Evolutionary conservation across 345 rosid genomes (phyloP), one percentile per base, ranked within the genome.

Genomic region (Melaleuca alternifolia): DNA sequence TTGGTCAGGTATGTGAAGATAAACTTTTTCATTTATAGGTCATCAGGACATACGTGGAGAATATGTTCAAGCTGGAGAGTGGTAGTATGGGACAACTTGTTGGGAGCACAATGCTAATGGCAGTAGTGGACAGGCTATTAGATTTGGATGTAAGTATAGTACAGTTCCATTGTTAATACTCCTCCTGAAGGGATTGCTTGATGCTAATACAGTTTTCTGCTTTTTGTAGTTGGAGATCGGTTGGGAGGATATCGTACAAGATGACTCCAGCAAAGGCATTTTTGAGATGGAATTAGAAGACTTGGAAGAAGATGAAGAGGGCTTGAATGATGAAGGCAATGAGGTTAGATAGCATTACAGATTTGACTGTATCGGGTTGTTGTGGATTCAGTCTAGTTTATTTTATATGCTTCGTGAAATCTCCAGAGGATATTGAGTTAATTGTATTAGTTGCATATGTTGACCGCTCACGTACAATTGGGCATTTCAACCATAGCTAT

Each of bases 281-380:
- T 97, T 97, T 90, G 92, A 93, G 84, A 94, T 95, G 92, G 99
- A 97, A 89, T 90, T 95, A 83, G 98, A 94, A 90, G 96, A 94
- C 83, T 84, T 85, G 77, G 92, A 90, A 85, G 92, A 92, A 50
- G 87, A 51, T 84, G 92, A 75, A 75, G 92, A 89, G 84, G 90
- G 87, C 56, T 89, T 85, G 51, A 89, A 92, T 41, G 53, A 84
- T 24, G 91, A 89, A 51, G 90, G 89, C 61, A 89, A 86, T 26
- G 95, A 93, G 96, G 97, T 97, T 91, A 86, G 76, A 50, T 71
- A 18, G 81, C 48, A 37, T 71, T 37, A 71, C 26, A 33, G 48
- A 33, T 18, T 71, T 71, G 48, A 71, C 81, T 71, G 48, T 24
- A 71, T 71, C 48, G 10, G 81, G 24, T 71, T 37, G 3, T 71